Base-by-base conservation (phyloP, 345 rosid species). In the Eucalyptus marginata region DNA sequence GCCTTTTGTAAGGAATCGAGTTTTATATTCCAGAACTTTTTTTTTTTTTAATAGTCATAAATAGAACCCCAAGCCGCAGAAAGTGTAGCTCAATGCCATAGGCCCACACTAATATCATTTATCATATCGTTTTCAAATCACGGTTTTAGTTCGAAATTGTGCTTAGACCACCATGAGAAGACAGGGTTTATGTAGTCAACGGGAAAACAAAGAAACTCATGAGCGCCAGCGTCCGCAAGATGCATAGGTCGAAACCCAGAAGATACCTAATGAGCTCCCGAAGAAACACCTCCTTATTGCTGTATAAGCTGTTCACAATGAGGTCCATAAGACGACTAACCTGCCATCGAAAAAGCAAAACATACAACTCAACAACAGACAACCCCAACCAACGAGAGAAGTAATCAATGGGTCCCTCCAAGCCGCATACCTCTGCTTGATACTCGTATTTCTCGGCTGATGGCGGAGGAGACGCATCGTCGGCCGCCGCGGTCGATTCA, bases 261-360 rank as follows among this genome's bases (percentile, higher is more conserved):
- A 89, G 91, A 89, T 92, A 90, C 99, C 99, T 98, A 87, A 98
- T 92, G 90, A 98, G 98, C 95, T 98, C 99, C 47, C 98, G 94
- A 89, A 98, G 97, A 92, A 98, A 98, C 89, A 98, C 99, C 91
- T 98, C 99, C 90, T 98, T 98, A 92, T 98, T 98, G 91, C 98
- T 96, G 94, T 98, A 98, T 90, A 98, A 91, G 93, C 96, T 94
- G 92, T 98, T 97, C 88, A 98, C 99, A 86, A 98, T 97, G 88
- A 98, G 97, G 94, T 98, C 99, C 99, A 98, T 97, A 83, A 98
- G 97, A 24, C 99, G 98, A 89, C 99, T 98, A 89, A 98, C 99
- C 99, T 98, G 96, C 88, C 89, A 68, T 66, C 11, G 3, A 20
- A 59, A 59, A 54, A 86, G 44, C 7, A 22, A 86, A 29, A 44